Evolutionary conservation across 2,329 filamentous ascomycete genomes (phyloP).

Genomic region (Epicoccum sorghinum): DNA sequence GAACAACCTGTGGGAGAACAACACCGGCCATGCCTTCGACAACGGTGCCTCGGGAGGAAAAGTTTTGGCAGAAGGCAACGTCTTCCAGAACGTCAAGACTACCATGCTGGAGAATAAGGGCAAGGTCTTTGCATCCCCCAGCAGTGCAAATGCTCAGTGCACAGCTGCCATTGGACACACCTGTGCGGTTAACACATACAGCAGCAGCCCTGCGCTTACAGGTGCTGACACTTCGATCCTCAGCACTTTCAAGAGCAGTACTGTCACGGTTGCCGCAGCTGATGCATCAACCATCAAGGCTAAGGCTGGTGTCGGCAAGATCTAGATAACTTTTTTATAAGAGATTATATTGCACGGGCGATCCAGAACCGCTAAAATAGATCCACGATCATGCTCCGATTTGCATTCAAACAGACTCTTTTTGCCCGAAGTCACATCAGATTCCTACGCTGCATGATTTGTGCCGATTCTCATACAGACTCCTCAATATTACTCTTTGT

Average conservation of each 20-base stretch:
- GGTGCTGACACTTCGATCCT: constrained; percentile 17
- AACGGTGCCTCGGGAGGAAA: constrained; percentile 8
- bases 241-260: constrained; percentile 13
- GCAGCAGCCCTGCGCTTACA: constrained; percentile 8
- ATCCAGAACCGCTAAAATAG: no score
- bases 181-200: constrained; percentile 17
- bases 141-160: constrained; percentile 2
- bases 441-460: no score
- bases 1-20: constrained; percentile 28
- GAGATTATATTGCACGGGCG: no score
- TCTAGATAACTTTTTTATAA: neutral
- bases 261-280: constrained; percentile 5
- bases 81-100: constrained; percentile 19
- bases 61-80: constrained; percentile 28
- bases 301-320: constrained; percentile 22
- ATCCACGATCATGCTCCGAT: no score
- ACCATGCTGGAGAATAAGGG: constrained; percentile 15
- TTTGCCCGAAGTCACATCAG: no score
- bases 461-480: no score
- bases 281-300: constrained; percentile 17
- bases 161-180: constrained; percentile 10
- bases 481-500: no score
- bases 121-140: constrained; percentile 9
- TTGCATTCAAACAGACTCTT: no score
- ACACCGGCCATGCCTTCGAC: constrained; percentile 25